Evolutionary conservation across 306 rosid genomes (phyloP).

Genomic region (Vigna nakashimae): DNA sequence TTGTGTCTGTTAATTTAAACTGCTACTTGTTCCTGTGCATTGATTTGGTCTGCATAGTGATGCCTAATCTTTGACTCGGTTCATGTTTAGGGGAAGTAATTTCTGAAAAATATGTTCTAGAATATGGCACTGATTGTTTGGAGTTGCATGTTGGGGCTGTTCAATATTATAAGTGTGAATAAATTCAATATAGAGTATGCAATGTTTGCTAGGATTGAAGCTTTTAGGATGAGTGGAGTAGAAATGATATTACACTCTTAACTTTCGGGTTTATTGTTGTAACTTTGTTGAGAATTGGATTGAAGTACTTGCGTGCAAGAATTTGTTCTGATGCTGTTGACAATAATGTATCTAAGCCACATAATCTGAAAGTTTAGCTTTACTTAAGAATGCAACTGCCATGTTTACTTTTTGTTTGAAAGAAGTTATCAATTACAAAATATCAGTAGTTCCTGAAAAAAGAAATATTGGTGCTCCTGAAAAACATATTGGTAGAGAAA

Average conservation of each 20-base stretch:
- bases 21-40: too few relatives aligned
- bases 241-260: slow-evolving; percentile 8
- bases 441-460: too few relatives aligned
- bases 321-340: slow-evolving; percentile 26
- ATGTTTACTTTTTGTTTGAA: too few relatives aligned
- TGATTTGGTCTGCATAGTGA: too few relatives aligned
- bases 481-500: too few relatives aligned
- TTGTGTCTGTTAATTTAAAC: too few relatives aligned
- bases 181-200: slow-evolving; percentile 6
- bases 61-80: too few relatives aligned
- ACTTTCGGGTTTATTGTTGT: neutral
- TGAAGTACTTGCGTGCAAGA: neutral
- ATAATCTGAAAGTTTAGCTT: slow-evolving; percentile 25
- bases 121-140: too few relatives aligned
- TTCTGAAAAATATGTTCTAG: too few relatives aligned
- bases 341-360: neutral
- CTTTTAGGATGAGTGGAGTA: neutral
- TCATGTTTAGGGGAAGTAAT: too few relatives aligned
- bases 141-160: neutral
- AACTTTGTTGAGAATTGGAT: slow-evolving; percentile 25
- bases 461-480: too few relatives aligned
- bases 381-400: neutral
- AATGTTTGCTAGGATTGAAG: slow-evolving; percentile 5
- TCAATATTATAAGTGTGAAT: slow-evolving; percentile 6
- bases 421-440: too few relatives aligned